phyloP scores from a whole-genome alignment of 169 alveolate species.

The Plasmodium berghei region DNA sequence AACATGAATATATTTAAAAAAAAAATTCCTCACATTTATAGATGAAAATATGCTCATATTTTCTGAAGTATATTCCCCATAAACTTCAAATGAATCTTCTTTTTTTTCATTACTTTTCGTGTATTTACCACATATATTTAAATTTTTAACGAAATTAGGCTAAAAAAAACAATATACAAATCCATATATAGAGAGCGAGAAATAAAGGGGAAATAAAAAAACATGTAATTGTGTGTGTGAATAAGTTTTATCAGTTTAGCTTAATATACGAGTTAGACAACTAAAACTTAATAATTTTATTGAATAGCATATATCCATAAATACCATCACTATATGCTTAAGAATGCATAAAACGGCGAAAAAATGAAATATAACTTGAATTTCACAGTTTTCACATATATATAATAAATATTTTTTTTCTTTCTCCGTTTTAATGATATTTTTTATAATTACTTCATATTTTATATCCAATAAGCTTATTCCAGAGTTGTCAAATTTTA shows the following conservation, averaged over 20 bases:
- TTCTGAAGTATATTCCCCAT: slow-evolving; percentile 32
- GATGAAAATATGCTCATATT: slow-evolving; percentile 52
- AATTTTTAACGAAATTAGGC: slow-evolving; percentile 39
- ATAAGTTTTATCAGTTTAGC: too few species aligned
- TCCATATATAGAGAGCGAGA: background rate
- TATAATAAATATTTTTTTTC: too few species aligned
- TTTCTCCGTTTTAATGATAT: too few species aligned
- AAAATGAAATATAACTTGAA: too few species aligned
- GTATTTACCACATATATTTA: slow-evolving; percentile 52
- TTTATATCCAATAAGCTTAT: slow-evolving; percentile 47
- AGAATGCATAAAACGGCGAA: too few species aligned
- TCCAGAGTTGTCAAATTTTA: slow-evolving; percentile 54
- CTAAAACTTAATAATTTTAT: too few species aligned
- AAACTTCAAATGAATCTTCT: slow-evolving; percentile 53
- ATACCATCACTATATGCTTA: too few species aligned
- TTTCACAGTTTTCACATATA: too few species aligned
- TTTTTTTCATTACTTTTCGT: slow-evolving; percentile 33
- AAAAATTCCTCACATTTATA: slow-evolving; percentile 29
- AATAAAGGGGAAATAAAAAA: background rate
- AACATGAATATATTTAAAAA: slow-evolving; percentile 44
- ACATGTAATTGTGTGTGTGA: background rate
- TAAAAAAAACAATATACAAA: background rate
- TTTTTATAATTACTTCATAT: slow-evolving; percentile 19
- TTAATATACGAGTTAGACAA: too few species aligned
- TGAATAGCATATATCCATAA: too few species aligned